A percentile compares a stretch with the other conserved stretches of the same genome.
Conservation (phyloP, 495 filamentous ascomycete species). For the Penicillium waksmanii region DNA sequence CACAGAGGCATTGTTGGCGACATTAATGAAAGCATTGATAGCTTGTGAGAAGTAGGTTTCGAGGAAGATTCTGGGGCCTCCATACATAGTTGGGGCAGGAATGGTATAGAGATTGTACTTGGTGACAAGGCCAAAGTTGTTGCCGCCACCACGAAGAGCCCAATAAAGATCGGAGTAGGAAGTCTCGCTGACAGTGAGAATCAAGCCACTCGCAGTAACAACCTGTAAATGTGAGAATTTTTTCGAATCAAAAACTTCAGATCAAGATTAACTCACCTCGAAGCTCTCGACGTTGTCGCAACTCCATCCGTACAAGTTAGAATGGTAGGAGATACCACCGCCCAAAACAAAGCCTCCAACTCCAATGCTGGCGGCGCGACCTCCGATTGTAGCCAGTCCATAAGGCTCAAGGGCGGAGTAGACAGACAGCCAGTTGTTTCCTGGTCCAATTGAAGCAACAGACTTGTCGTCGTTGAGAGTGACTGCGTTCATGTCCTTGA, state of each 20-base stretch:
- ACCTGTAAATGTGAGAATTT: slow-evolving; percentile 24
- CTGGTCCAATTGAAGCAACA: slow-evolving; percentile 31
- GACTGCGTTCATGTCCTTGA: slow-evolving; percentile 48
- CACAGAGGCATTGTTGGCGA: slow-evolving; percentile 34
- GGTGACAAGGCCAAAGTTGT: slow-evolving; percentile 56
- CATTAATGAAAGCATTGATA: slow-evolving; percentile 42
- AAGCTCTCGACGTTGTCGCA: slow-evolving; percentile 54
- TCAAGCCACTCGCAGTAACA: slow-evolving; percentile 47
- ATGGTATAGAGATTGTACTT: slow-evolving; percentile 47
- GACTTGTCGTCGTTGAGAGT: slow-evolving; percentile 38
- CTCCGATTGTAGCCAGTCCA: slow-evolving; percentile 56
- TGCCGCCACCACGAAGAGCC: slow-evolving; percentile 56
- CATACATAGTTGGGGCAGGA: slow-evolving; percentile 38
- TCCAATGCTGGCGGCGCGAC: slow-evolving; percentile 58
- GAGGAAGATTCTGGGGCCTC: slow-evolving; percentile 46
- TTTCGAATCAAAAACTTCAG: neutral
- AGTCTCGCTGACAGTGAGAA: slow-evolving; percentile 43
- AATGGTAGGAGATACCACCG: slow-evolving; percentile 44
- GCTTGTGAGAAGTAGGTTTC: slow-evolving; percentile 42
- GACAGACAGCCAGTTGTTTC: slow-evolving; percentile 44
- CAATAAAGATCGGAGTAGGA: slow-evolving; percentile 51
- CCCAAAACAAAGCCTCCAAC: slow-evolving; percentile 56
- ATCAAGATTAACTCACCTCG: slow-evolving; percentile 25
- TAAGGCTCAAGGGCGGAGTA: slow-evolving; percentile 53
- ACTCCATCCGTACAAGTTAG: slow-evolving; percentile 51